Percentiles rank a stretch among this genome's conserved stretches.
Evolutionary conservation across 2,329 filamentous ascomycete species (phyloP).

Genomic region (Monilinia polystroma): DNA sequence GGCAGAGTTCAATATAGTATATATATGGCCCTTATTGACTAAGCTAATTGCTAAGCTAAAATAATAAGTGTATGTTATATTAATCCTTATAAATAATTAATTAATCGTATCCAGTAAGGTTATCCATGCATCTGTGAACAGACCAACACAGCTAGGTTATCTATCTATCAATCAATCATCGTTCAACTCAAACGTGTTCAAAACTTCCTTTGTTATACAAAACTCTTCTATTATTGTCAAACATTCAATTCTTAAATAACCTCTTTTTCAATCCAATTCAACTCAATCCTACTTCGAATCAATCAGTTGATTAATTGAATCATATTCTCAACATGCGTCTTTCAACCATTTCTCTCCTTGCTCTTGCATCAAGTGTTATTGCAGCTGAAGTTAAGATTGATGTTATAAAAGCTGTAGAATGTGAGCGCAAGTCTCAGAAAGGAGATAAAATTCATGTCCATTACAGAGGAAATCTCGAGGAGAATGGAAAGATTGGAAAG

Average conservation of each 20-base stretch:
- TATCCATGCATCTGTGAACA: too few species aligned
- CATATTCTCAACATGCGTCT: conserved; percentile 35
- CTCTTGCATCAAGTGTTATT: conserved; percentile 34
- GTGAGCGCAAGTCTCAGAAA: conserved; percentile 71
- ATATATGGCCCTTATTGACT: too few species aligned
- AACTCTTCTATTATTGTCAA: neutral
- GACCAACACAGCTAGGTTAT: too few species aligned
- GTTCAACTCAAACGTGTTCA: conserved; percentile 7
- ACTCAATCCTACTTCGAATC: neutral
- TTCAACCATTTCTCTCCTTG: conserved; percentile 36
- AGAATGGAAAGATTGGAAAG: conserved; percentile 55
- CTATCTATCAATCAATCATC: too few species aligned
- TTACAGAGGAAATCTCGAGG: conserved; percentile 78
- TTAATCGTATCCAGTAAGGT: too few species aligned
- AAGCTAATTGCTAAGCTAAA: too few species aligned
- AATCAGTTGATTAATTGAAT: conserved; percentile 23
- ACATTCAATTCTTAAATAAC: neutral
- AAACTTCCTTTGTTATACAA: conserved; percentile 1
- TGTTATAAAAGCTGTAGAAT: conserved; percentile 70
- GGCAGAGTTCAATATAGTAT: too few species aligned
- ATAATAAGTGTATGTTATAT: too few species aligned
- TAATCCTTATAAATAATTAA: too few species aligned
- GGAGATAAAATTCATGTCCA: conserved; percentile 84
- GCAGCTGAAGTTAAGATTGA: conserved; percentile 67
- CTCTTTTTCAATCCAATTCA: neutral